Percentiles rank a stretch among this genome's conserved stretches.
These are phyloP conservation scores for Moniliella sp. DNA, from an alignment of 1,284 basidiomycete genomes.

Conservation along the genomic window DNA sequence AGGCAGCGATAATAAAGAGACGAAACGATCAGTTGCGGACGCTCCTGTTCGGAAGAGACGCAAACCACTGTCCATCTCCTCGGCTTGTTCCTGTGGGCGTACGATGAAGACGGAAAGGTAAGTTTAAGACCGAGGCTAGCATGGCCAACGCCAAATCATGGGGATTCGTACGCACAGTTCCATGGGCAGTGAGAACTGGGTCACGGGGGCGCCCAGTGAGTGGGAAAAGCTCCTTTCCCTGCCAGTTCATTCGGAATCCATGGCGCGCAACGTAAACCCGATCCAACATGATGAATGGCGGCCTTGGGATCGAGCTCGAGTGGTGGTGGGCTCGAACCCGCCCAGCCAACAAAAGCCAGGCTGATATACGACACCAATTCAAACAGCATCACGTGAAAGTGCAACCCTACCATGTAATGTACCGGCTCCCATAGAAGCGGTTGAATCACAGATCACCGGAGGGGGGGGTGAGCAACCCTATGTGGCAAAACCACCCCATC, in stretches of 20 bases:
- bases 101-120: not conserved
- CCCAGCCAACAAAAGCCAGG: too few species aligned
- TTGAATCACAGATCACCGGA: too few species aligned
- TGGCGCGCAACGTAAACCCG: slow-evolving; percentile 60
- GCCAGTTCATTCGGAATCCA: slow-evolving; percentile 41
- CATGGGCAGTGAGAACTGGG: slow-evolving; percentile 54
- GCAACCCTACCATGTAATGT: too few species aligned
- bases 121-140: not conserved
- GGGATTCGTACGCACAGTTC: slow-evolving; percentile 39
- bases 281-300: too few species aligned
- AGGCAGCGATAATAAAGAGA: slow-evolving; percentile 51
- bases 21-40: slow-evolving; percentile 48
- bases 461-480: too few species aligned
- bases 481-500: too few species aligned
- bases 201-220: slow-evolving; percentile 53
- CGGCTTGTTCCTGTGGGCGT: slow-evolving; percentile 46
- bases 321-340: too few species aligned
- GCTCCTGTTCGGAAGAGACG: slow-evolving; percentile 47
- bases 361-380: too few species aligned
- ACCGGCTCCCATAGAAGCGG: too few species aligned
- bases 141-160: slow-evolving; percentile 1
- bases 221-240: slow-evolving; percentile 40
- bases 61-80: slow-evolving; percentile 48
- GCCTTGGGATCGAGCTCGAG: too few species aligned
- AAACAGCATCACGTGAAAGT: too few species aligned